Evolutionary conservation across 2,329 filamentous ascomycete species (phyloP).

Genomic region (Xylariaceae sp.): DNA sequence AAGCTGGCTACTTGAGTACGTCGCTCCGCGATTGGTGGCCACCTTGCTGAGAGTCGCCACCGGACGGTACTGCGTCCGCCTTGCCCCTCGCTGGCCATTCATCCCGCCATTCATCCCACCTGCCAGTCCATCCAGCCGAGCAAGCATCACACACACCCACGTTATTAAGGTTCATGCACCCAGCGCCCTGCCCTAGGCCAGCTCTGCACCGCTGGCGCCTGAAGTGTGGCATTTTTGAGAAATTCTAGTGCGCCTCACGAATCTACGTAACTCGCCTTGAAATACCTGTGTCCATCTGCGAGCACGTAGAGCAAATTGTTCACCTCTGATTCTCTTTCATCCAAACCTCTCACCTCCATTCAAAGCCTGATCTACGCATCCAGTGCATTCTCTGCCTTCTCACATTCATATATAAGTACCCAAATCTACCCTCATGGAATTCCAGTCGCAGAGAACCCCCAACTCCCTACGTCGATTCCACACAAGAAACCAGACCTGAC

Average conservation of each 20-base stretch:
- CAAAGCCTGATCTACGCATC: not conserved
- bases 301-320: no score
- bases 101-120: no score
- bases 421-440: slow-evolving; percentile 30
- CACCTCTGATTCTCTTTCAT: no score
- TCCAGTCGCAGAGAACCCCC: slow-evolving; percentile 20
- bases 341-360: not conserved
- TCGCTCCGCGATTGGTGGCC: no score
- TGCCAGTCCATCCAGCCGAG: no score
- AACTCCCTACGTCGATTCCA: slow-evolving; percentile 23
- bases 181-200: not conserved
- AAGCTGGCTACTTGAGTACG: no score
- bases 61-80: no score
- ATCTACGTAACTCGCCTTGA: slow-evolving; percentile 7
- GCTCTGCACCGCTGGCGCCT: slow-evolving; percentile 7
- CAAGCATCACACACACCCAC: no score
- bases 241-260: slow-evolving; percentile 16
- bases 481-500: slow-evolving; percentile 30
- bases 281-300: not conserved
- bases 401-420: not conserved
- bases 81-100: no score
- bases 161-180: not conserved
- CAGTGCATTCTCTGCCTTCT: not conserved
- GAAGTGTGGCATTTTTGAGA: slow-evolving; percentile 11
- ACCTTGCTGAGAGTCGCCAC: no score